Percentiles rank a stretch among this genome's conserved stretches.
Evolutionary conservation across 2,329 filamentous ascomycete genomes (phyloP).

Genomic region (Phyllosticta paracitricarpa): DNA sequence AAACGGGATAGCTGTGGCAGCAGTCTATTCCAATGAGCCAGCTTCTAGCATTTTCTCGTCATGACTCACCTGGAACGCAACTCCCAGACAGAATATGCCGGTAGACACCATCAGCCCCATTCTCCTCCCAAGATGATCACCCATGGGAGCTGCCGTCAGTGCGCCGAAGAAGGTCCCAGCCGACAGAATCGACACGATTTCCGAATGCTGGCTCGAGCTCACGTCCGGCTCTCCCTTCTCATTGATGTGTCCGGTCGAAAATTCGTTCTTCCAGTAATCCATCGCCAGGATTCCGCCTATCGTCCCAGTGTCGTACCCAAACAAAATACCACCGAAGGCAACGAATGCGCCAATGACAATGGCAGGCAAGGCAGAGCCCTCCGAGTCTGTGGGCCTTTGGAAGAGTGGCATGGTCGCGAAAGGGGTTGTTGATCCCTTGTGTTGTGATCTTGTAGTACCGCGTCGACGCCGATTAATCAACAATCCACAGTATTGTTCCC

Average conservation of each 20-base stretch:
- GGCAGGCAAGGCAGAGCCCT: constrained; percentile 40
- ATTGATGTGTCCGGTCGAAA: constrained; percentile 35
- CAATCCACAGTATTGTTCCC: too few species aligned
- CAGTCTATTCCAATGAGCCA: constrained; percentile 25
- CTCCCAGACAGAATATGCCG: constrained; percentile 29
- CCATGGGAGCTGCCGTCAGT: constrained; percentile 58
- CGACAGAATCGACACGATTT: constrained; percentile 74
- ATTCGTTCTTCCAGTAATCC: constrained; percentile 54
- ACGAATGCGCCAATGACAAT: constrained; percentile 35
- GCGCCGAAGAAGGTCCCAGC: constrained; percentile 70
- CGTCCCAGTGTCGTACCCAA: constrained; percentile 30
- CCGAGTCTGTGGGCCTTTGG: constrained; percentile 65
- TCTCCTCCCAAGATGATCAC: constrained; percentile 61
- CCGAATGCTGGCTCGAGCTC: constrained; percentile 48
- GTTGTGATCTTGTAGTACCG: too few species aligned
- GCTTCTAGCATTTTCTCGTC: constrained; percentile 27
- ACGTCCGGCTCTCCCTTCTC: constrained; percentile 22
- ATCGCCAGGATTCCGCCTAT: constrained; percentile 58
- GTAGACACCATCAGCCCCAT: constrained; percentile 41
- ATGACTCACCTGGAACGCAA: constrained; percentile 29
- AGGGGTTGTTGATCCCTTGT: neutral
- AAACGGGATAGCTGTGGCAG: constrained; percentile 24
- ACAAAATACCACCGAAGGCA: constrained; percentile 36
- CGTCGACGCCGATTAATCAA: too few species aligned
- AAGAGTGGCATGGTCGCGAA: constrained; percentile 27